A percentile compares a stretch with the other conserved stretches of the same genome.
Evolutionary conservation across 768 basidiomycete genomes (phyloP).

Genomic region (Amanita rubescens): DNA sequence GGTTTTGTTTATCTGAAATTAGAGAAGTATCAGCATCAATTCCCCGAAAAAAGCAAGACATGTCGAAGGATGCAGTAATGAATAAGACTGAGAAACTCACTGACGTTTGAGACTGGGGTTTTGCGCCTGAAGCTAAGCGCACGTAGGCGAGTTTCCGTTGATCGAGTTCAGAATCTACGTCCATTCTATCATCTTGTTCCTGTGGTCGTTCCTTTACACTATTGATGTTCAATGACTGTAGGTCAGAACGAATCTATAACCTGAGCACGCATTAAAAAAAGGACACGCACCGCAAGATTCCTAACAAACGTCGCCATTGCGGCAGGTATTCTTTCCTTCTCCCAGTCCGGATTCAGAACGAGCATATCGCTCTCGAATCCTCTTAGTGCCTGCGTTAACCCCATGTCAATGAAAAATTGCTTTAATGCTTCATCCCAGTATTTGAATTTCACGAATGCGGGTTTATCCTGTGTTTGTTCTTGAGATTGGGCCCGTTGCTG

Average conservation of each 20-base stretch:
- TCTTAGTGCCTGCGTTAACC: conserved; percentile 48
- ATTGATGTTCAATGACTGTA: conserved; percentile 13
- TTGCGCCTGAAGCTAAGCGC: conserved; percentile 35
- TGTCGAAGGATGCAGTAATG: not conserved
- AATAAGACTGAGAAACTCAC: conserved; percentile 33
- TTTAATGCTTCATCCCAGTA: conserved; percentile 58
- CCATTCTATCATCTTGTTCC: not conserved
- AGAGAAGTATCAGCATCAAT: conserved; percentile 4
- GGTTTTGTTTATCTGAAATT: conserved; percentile 54
- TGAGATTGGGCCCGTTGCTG: not conserved
- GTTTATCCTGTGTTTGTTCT: conserved; percentile 27
- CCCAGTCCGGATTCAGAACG: conserved; percentile 61
- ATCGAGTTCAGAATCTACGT: conserved; percentile 31
- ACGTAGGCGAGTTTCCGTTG: conserved; percentile 63
- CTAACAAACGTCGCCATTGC: conserved; percentile 47
- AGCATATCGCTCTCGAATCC: conserved; percentile 70
- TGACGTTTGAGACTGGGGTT: conserved; percentile 48
- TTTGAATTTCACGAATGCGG: conserved; percentile 31
- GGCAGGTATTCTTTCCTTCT: conserved; percentile 44
- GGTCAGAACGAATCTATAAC: conserved; percentile 5
- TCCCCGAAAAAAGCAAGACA: conserved; percentile 1
- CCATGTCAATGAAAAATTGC: conserved; percentile 45
- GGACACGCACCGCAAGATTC: conserved; percentile 40
- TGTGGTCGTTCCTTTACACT: not conserved
- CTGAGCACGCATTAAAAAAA: not conserved